phyloP scores from a whole-genome alignment of 2,329 filamentous ascomycete genomes.

The Ophiosphaerella korrae region DNA sequence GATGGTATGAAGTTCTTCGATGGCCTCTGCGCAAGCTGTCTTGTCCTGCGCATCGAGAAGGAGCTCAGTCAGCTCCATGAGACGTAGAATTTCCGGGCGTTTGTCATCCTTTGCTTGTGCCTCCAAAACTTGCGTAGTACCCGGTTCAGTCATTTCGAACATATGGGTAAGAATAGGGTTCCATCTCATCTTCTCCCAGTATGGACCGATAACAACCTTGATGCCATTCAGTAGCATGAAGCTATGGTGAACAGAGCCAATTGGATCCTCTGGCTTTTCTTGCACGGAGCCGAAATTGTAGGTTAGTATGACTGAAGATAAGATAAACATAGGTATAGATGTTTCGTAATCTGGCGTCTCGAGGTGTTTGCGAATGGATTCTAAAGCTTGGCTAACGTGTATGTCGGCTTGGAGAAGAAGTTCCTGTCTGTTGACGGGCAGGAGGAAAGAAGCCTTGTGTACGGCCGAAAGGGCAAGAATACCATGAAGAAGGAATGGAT shows the following conservation, averaged over 20 bases:
- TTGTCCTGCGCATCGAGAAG: slow-evolving; percentile 24
- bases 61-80: slow-evolving; percentile 31
- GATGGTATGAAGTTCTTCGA: slow-evolving; percentile 27
- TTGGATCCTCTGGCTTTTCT: slow-evolving; percentile 34
- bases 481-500: slow-evolving; percentile 36
- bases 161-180: slow-evolving; percentile 21
- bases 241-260: slow-evolving; percentile 34
- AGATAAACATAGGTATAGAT: slow-evolving; percentile 37
- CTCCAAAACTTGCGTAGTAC: slow-evolving; percentile 17
- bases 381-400: slow-evolving; percentile 34
- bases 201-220: slow-evolving; percentile 28
- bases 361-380: slow-evolving; percentile 28
- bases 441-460: slow-evolving; percentile 30
- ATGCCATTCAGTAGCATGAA: slow-evolving; percentile 37
- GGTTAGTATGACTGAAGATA: slow-evolving; percentile 32
- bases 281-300: slow-evolving; percentile 39
- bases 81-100: slow-evolving; percentile 24
- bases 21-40: slow-evolving; percentile 27
- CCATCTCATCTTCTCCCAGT: slow-evolving; percentile 26
- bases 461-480: slow-evolving; percentile 37
- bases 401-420: slow-evolving; percentile 34
- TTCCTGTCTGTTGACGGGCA: slow-evolving; percentile 21
- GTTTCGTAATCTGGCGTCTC: slow-evolving; percentile 24
- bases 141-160: slow-evolving; percentile 14
- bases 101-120: slow-evolving; percentile 16